Conservation (phyloP, 2,329 filamentous ascomycete genomes). For the Dactylella cylindrospora region DNA sequence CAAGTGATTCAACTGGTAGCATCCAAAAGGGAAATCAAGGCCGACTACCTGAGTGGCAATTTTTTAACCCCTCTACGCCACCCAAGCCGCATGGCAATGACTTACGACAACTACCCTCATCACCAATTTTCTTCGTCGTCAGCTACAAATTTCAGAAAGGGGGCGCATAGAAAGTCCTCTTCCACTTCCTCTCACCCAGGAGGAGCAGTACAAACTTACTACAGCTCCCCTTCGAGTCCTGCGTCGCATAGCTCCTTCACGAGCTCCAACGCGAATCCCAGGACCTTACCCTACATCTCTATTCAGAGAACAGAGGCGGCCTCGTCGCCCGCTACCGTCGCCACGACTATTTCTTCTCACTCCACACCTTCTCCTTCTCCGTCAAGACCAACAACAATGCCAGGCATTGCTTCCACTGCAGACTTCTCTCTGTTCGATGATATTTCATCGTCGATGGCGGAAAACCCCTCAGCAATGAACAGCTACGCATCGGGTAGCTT, state of each 20-base stretch:
- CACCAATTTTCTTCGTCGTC: conserved; percentile 6
- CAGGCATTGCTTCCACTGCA: conserved; percentile 42
- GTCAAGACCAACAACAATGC: conserved; percentile 46
- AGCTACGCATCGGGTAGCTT: conserved; percentile 26
- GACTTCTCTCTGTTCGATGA: conserved; percentile 48
- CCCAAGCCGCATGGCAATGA: conserved; percentile 23
- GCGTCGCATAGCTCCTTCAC: too few species aligned
- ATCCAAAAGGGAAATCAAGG: too few species aligned
- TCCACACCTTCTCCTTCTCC: conserved; percentile 48
- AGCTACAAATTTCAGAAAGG: conserved; percentile 6
- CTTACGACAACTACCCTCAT: conserved; percentile 22
- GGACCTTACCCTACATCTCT: conserved; percentile 46
- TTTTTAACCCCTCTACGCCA: conserved; percentile 5
- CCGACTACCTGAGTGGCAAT: too few species aligned
- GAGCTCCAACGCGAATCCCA: conserved; percentile 32
- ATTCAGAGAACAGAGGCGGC: conserved; percentile 47
- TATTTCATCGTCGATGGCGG: conserved; percentile 12
- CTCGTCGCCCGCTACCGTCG: conserved; percentile 47
- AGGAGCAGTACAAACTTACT: conserved; percentile 12
- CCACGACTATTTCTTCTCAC: conserved; percentile 47
- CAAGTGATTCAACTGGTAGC: too few species aligned
- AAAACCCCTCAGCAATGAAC: conserved; percentile 28
- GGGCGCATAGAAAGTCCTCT: not conserved
- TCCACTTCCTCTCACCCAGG: not conserved
- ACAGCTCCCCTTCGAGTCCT: conserved; percentile 11